Evolutionary conservation across 2,329 filamentous ascomycete species (phyloP), one percentile per base, ranked within the genome.

Genomic region (Aspergillus chevalieri): DNA sequence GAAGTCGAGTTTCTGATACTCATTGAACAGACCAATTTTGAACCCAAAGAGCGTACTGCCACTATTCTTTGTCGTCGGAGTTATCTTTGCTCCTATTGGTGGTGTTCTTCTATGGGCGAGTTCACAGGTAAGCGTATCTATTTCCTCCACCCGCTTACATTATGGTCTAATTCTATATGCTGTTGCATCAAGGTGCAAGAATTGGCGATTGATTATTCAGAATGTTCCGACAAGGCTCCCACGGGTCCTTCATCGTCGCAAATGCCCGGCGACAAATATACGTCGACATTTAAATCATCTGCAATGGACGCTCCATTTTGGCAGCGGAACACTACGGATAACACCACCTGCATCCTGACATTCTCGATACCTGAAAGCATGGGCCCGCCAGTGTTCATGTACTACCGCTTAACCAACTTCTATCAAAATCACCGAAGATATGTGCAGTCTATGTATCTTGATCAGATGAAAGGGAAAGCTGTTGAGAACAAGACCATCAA

Each of bases 381-480:
- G 70, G 78, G 80, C 3, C 82, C 90, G 1, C 90, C 92, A 0
- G 87, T 98, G 9, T 81, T 92, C 53, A 83, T 97, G 70, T 98
- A 96, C 76, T 98, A 98, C 71, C 86, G 87, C 59, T 83, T 98
- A 55, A 92, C 89, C 50, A 95, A 97, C 73, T 98, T 98, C 74
- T 97, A 97, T 75, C 93, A 98, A 72, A 98, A 98, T 67, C 93
- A 98, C 67, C 86, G 93, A 57, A 85, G 92, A 69, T 98, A 98
- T 60, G 93, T 96, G 52, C 87, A 89, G 65, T 95, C 89, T 1
- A 86, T 95, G 62, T 86, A 91, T 64, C 79, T 85, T 50, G 78
- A 87, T 47, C 93, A 98, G 70, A 77, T 98, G 47, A 87, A 85
- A 57, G 93, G 91, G 43, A 75, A 83, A 5, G 78, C 77, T 9